phyloP scores from a whole-genome alignment of 192 early-diverging fungal genomes.

The Coemansia asiatica region DNA sequence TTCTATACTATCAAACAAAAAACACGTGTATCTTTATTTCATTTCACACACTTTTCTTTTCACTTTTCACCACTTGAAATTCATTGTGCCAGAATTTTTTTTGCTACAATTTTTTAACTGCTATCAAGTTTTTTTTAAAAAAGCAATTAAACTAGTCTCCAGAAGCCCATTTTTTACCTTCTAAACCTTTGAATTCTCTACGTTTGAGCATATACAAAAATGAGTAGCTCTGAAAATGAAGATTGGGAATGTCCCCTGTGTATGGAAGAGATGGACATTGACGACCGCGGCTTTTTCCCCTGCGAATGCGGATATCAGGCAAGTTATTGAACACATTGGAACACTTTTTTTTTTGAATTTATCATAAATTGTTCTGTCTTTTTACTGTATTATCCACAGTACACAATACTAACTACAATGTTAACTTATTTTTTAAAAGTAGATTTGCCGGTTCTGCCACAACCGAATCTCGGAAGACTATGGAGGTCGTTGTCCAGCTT shows the following conservation, averaged over 20 bases:
- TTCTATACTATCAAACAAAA: not conserved
- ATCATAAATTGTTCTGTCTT: too few species aligned
- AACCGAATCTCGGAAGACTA: constrained; percentile 94
- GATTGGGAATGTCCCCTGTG: constrained; percentile 98
- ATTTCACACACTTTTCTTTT: not conserved
- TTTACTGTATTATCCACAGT: too few species aligned
- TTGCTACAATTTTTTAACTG: not conserved
- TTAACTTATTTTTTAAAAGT: constrained; percentile 11
- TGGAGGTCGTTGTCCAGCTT: constrained; percentile 94
- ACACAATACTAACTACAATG: too few species aligned
- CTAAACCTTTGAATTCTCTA: not conserved
- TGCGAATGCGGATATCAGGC: constrained; percentile 99
- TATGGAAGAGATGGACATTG: constrained; percentile 97
- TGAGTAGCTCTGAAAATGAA: constrained; percentile 70
- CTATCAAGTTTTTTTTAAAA: too few species aligned
- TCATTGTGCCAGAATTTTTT: not conserved
- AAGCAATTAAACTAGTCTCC: not conserved
- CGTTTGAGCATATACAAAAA: constrained; percentile 14
- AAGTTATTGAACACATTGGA: constrained; percentile 17
- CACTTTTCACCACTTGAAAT: not conserved
- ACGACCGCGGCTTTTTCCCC: constrained; percentile 94
- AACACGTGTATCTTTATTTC: not conserved
- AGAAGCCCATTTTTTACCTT: not conserved
- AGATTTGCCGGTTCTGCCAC: constrained; percentile 99
- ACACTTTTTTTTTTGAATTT: too few species aligned